Evolutionary conservation across 1,284 basidiomycete genomes (phyloP), one percentile per base, ranked within the genome.

Genomic region (Inonotus obliquus): DNA sequence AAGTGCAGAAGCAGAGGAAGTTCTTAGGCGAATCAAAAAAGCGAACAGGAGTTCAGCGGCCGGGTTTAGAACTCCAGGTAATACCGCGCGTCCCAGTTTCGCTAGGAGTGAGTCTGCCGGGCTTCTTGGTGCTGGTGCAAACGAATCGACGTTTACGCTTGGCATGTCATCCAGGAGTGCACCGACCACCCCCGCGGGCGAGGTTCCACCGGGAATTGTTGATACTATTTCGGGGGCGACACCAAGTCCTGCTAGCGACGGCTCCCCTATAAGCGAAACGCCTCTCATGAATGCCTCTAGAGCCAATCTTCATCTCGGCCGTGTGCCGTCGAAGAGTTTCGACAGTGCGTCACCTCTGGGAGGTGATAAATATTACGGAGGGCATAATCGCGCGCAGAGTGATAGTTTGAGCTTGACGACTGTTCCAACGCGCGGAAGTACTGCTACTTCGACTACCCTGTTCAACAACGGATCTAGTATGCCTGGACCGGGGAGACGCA

Each of bases 391-490:
- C 13, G 17, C 57, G 21, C 19, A 23, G 4, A 51, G 45, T 13
- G 57, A 59, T 44, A 25, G 23, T 13, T 41, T 54, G 19, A 48
- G 37, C 32, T 45, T 60, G 52, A 53, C 58, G 37, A 47, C 35
- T 14, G 32, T 58, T 14, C 52, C 41, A n/a, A 54, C 52, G 27
- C 61, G 44, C n/a, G 57, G 49, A 21, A 55, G 51, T 23, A 21
- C 38, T 13, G 39, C 27, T 27, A 59, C 69, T 14, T 65, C 66
- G 35, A 51, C 65, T 29, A 57, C 45, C 35, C 54, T 60, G 17
- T 55, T 65, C 29, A 61, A 44, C n/a, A 44, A n/a, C 17, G 41
- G 41, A 44, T 9, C 11, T 2, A n/a, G 63, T 53, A 60, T 67
- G 57, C 23, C n/a, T 41, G 60, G 38, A 52, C 51, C n/a, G 60